Base-by-base conservation (phyloP, 2,329 filamentous ascomycete genomes). In the Ilyonectria destructans region DNA sequence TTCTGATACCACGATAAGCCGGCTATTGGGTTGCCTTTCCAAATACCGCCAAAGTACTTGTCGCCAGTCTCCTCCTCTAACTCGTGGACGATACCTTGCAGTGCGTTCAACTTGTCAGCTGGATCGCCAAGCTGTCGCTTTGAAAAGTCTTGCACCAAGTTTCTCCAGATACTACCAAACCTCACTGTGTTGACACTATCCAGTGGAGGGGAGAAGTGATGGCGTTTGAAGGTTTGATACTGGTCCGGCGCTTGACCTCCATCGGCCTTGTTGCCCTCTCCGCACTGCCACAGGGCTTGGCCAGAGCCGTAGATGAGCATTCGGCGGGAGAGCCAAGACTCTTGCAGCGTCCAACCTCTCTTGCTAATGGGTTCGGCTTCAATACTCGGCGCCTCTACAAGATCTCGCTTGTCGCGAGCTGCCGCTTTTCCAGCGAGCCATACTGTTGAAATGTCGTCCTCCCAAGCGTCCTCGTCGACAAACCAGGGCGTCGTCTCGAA, bases 311-410 rank as follows among this genome's bases (percentile, higher is more conserved):
- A 62, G n/a, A 62, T 56, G 26, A 62, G 60, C 37, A 62, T 35
- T n/a, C 60, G 37, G 37, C 37, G 60, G 0, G 60, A 56, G 6
- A 62, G 43, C 60, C 49, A 62, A 29, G 51, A 23, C 19, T 62
- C 60, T 23, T 62, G 60, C 12, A 62, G 51, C 15, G 60, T 56
- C 60, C 60, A 62, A 2, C 60, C 60, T 62, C 60, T 46, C n/a
- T 57, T 62, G 9, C 23, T 62, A 37, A 62, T 62, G 1, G 60
- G 60, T 37, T 62, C 60, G 26, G 37, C 49, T 6, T 62, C 60
- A 15, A 62, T 15, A 4, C 31, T 29, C 7, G 60, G 60, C 35
- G 60, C 60, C 5, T 23, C 33, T 5, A 62, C n/a, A 13, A 62
- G 49, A 9, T 46, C 51, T 19, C 17, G 40, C 15, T 3, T 43